Evolutionary conservation across 371 early-diverging fungal species (phyloP).

Genomic region (Conidiobolus coronatus): DNA sequence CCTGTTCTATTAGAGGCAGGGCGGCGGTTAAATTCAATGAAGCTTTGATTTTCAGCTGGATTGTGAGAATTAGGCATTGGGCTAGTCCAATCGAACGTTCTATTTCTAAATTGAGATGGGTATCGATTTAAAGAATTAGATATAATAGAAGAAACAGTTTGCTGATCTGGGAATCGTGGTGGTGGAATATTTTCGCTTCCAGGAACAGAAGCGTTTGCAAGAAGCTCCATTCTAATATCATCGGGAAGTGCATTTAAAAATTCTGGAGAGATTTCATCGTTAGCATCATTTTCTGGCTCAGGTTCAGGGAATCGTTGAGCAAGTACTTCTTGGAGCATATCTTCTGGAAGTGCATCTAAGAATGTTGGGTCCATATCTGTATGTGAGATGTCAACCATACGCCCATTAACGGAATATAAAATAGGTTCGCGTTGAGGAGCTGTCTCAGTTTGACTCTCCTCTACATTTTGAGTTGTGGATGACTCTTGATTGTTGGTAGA

Average conservation of each 20-base stretch:
- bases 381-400: constrained; percentile 68
- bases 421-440: too few relatives aligned
- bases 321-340: constrained; percentile 78
- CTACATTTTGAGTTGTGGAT: constrained; percentile 9
- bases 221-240: constrained; percentile 55
- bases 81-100: constrained; percentile 5
- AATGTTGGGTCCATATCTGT: constrained; percentile 88
- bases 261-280: constrained; percentile 30
- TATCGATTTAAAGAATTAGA: constrained; percentile 13
- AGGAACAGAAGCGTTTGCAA: constrained; percentile 12
- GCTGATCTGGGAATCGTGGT: constrained; percentile 1
- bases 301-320: constrained; percentile 43
- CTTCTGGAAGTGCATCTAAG: constrained; percentile 86
- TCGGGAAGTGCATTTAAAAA: constrained; percentile 59
- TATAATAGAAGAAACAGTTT: constrained; percentile 7
- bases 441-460: not conserved
- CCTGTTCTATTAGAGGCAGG: constrained; percentile 3
- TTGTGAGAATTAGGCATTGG: constrained; percentile 9
- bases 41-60: constrained; percentile 4
- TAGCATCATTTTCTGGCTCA: constrained; percentile 10
- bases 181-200: not conserved
- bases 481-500: constrained; percentile 8
- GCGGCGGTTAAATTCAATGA: constrained; percentile 5
- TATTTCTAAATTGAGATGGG: constrained; percentile 6
- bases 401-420: constrained; percentile 27